Percentiles rank a stretch among this genome's conserved stretches.
Conservation (phyloP, 495 filamentous ascomycete genomes). For the Entonaema liquescens region DNA sequence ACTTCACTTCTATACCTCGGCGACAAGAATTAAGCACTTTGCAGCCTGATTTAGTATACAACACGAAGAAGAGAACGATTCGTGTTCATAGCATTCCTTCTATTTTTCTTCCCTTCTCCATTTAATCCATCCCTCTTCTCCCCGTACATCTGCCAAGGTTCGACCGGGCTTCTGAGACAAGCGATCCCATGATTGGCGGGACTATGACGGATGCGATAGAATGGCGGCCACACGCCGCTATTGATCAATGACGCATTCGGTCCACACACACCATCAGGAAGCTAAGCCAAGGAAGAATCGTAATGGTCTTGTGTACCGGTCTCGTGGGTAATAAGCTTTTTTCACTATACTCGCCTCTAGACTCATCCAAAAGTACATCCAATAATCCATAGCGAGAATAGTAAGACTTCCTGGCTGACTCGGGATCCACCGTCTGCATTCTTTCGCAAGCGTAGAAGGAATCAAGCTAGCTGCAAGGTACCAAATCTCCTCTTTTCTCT, state of each 20-base stretch:
- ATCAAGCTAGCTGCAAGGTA: constrained; percentile 36
- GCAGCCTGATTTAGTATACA: background rate
- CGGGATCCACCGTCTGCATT: background rate
- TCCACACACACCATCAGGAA: constrained; percentile 32
- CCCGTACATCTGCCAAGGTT: constrained; percentile 32
- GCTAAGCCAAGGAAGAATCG: constrained; percentile 15
- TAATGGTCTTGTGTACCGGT: constrained; percentile 31
- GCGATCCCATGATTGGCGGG: constrained; percentile 36
- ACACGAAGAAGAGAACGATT: constrained; percentile 6
- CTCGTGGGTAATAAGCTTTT: constrained; percentile 35
- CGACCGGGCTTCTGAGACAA: constrained; percentile 38
- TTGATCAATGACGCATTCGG: constrained; percentile 46
- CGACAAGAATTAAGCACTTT: background rate
- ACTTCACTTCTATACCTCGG: background rate
- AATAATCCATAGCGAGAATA: background rate
- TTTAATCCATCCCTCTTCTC: constrained; percentile 21
- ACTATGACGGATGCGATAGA: constrained; percentile 37
- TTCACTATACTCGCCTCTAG: constrained; percentile 1
- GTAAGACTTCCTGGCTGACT: background rate
- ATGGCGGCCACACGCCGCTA: constrained; percentile 37
- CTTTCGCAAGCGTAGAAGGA: constrained; percentile 13
- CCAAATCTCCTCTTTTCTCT: constrained; percentile 33
- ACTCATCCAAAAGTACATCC: background rate
- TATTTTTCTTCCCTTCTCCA: constrained; percentile 1
- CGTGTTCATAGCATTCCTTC: constrained; percentile 28